Percentiles rank a stretch among this genome's conserved stretches.
These are phyloP conservation scores for Pisolithus marmoratus DNA, from an alignment of 768 basidiomycete species.

Conservation along the genomic window DNA sequence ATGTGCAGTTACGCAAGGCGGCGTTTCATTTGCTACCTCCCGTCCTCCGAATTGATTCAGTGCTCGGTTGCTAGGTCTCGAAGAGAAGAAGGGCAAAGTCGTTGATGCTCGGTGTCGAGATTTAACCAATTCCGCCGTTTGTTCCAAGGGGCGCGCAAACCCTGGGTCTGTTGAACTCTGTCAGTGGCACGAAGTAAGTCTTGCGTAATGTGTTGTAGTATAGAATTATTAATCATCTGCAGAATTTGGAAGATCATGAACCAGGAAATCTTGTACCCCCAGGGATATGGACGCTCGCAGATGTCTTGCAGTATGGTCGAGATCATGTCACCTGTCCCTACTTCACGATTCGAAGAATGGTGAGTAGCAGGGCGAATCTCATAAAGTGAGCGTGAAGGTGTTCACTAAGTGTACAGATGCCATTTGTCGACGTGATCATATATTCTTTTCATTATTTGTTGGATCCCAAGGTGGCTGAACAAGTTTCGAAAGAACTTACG, in stretches of 20 bases:
- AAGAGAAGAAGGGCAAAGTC: conserved; percentile 97
- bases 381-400: not conserved
- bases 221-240: conserved; percentile 2
- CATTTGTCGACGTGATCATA: conserved; percentile 93
- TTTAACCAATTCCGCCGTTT: conserved; percentile 77
- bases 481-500: conserved; percentile 95
- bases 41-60: not conserved
- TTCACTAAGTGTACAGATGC: conserved; percentile 56
- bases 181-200: conserved; percentile 89
- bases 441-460: conserved; percentile 99
- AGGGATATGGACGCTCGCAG: conserved; percentile 93
- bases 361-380: conserved; percentile 29
- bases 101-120: conserved; percentile 97
- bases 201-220: conserved; percentile 2
- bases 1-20: conserved; percentile 11
- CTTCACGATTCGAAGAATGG: conserved; percentile 95
- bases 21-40: not conserved
- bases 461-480: conserved; percentile 98
- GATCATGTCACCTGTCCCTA: conserved; percentile 90
- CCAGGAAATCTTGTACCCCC: conserved; percentile 75
- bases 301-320: conserved; percentile 82
- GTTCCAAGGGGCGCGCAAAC: conserved; percentile 77
- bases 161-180: conserved; percentile 92
- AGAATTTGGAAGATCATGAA: conserved; percentile 83
- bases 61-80: conserved; percentile 54